Percentiles rank a stretch among this genome's conserved stretches.
These are phyloP conservation scores for Corymbia maculata DNA, from an alignment of 345 rosid species.

Conservation along the genomic window DNA sequence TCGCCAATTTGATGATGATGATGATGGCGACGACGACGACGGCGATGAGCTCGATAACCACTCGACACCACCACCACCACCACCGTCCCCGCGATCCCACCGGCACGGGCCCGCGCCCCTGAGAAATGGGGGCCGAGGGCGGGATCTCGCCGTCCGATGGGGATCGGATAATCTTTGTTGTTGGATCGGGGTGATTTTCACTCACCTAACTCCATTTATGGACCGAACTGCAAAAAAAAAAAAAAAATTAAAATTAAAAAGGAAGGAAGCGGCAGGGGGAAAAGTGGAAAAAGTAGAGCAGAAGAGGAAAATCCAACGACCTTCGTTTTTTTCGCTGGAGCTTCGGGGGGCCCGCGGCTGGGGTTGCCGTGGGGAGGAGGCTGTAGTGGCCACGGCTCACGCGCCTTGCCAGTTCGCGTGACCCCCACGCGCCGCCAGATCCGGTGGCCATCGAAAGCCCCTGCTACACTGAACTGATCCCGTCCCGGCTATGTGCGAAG, in stretches of 20 bases:
- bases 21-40: neutral
- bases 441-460: no score
- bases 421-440: neutral
- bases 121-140: no score
- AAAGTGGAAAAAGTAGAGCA: neutral
- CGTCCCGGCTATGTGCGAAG: no score
- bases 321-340: neutral
- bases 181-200: neutral
- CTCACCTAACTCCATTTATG: neutral
- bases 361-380: neutral
- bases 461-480: no score
- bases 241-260: neutral
- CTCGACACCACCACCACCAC: neutral
- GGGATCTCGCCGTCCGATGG: neutral
- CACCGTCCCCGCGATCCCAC: neutral
- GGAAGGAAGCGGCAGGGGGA: accelerated
- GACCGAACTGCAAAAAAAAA: neutral
- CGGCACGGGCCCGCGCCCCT: neutral
- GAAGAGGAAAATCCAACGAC: neutral
- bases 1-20: neutral
- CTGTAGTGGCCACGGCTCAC: neutral
- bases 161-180: neutral
- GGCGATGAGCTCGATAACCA: neutral
- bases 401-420: neutral
- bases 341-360: neutral